These are phyloP conservation scores for Annulohypoxylon moriforme DNA, from an alignment of 495 filamentous ascomycete species.

Conservation along the genomic window DNA sequence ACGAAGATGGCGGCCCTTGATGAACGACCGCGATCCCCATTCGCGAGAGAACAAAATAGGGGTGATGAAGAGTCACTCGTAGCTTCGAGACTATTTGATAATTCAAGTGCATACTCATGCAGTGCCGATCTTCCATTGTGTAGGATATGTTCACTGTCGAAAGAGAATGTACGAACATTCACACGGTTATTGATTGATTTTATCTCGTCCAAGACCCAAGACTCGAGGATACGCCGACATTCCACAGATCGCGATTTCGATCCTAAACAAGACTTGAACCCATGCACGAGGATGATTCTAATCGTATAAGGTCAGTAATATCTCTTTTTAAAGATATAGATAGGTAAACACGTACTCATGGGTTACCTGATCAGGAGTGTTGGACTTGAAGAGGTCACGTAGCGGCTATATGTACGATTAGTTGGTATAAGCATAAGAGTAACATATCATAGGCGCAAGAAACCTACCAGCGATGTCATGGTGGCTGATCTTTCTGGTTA, in stretches of 20 bases:
- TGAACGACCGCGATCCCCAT: not conserved
- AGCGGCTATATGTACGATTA: not conserved
- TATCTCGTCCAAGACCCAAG: conserved; percentile 8
- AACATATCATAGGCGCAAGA: no score
- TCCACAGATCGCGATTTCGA: not conserved
- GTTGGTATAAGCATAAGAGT: not conserved
- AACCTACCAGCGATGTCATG: not conserved
- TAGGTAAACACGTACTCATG: not conserved
- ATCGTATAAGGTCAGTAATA: not conserved
- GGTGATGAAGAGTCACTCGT: conserved; percentile 17
- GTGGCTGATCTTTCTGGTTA: not conserved
- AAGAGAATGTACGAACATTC: conserved; percentile 23
- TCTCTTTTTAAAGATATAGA: not conserved
- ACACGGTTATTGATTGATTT: conserved; percentile 1
- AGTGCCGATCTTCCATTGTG: conserved; percentile 5
- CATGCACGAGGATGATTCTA: conserved; percentile 40
- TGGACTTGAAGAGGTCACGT: not conserved
- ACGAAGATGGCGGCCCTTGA: conserved; percentile 17
- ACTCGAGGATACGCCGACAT: conserved; percentile 16
- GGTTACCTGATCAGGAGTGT: not conserved
- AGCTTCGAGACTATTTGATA: not conserved
- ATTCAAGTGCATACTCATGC: not conserved
- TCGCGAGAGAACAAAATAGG: not conserved
- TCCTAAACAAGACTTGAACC: conserved; percentile 7
- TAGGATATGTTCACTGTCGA: conserved; percentile 18